phyloP scores from a whole-genome alignment of 73 alveolate genomes.

The Uronychia setigera region DNA sequence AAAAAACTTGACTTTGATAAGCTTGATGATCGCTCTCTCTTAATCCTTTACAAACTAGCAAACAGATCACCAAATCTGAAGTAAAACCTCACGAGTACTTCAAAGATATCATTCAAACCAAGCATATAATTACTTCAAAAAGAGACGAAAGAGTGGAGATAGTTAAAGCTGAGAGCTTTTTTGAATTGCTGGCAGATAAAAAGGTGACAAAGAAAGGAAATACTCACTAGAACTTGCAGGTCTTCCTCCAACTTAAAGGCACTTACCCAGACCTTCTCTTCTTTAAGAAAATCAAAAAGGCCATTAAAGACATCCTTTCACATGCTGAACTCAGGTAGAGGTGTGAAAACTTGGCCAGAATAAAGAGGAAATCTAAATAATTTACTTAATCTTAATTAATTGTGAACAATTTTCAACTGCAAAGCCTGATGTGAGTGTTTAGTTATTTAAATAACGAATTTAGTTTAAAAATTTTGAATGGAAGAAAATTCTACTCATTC shows the following conservation, averaged over 20 bases:
- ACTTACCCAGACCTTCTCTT: constrained; percentile 53
- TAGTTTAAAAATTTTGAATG: no score
- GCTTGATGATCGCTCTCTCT: background rate
- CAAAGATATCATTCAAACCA: background rate
- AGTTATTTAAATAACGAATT: no score
- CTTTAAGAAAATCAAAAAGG: constrained; percentile 64
- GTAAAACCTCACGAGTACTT: background rate
- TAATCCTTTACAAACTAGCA: background rate
- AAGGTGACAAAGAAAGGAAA: constrained; percentile 25
- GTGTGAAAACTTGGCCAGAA: background rate
- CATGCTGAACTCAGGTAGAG: background rate
- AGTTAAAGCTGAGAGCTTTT: constrained; percentile 52
- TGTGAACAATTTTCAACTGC: no score
- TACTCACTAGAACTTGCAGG: constrained; percentile 5
- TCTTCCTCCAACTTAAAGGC: constrained; percentile 52
- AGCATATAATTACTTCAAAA: constrained; percentile 59
- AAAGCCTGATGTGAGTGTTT: no score
- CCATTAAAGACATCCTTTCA: constrained; percentile 32
- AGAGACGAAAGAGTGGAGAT: constrained; percentile 62
- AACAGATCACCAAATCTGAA: background rate
- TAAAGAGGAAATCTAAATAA: background rate
- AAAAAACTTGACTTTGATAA: background rate
- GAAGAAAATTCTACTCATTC: no score
- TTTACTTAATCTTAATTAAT: no score
- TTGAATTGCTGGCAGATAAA: constrained; percentile 13